Conservation (phyloP, 495 filamentous ascomycete genomes). For the Aspergillus mulundensis region DNA sequence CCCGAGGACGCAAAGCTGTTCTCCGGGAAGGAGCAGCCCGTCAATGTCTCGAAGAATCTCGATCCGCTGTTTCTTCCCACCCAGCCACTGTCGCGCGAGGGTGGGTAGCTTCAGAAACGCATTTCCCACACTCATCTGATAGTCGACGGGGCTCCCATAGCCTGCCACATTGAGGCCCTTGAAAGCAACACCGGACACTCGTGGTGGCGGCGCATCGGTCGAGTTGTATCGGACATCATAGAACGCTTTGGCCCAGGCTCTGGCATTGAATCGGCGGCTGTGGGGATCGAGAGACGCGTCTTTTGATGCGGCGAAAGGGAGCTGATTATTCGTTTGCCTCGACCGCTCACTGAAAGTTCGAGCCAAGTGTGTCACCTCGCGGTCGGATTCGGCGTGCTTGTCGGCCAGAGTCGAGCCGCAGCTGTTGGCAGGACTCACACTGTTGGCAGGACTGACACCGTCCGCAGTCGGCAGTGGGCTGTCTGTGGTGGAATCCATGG, state of each 20-base stretch:
- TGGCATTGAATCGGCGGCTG: slow-evolving; percentile 31
- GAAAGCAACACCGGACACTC: slow-evolving; percentile 36
- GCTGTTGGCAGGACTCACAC: background rate
- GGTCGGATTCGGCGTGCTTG: background rate
- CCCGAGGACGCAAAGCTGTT: slow-evolving; percentile 77
- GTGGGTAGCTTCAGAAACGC: slow-evolving; percentile 53
- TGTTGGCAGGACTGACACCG: background rate
- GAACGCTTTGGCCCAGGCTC: slow-evolving; percentile 25
- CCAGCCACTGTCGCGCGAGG: slow-evolving; percentile 36
- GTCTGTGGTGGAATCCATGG: background rate
- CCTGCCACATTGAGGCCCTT: slow-evolving; percentile 70
- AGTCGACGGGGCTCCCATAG: slow-evolving; percentile 69
- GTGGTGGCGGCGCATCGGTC: background rate
- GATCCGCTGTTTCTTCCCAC: slow-evolving; percentile 50
- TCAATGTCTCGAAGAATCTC: slow-evolving; percentile 69
- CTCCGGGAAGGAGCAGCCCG: slow-evolving; percentile 65
- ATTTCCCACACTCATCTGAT: slow-evolving; percentile 74
- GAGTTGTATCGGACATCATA: slow-evolving; percentile 16
- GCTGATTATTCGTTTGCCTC: background rate
- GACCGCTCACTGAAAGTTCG: slow-evolving; percentile 1
- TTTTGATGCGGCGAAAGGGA: slow-evolving; percentile 1
- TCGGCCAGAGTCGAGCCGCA: background rate
- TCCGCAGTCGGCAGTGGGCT: background rate
- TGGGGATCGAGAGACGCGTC: slow-evolving; percentile 26
- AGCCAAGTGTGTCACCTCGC: slow-evolving; percentile 1